Conservation (phyloP, 768 basidiomycete species). For the Boletus barrowsii region DNA sequence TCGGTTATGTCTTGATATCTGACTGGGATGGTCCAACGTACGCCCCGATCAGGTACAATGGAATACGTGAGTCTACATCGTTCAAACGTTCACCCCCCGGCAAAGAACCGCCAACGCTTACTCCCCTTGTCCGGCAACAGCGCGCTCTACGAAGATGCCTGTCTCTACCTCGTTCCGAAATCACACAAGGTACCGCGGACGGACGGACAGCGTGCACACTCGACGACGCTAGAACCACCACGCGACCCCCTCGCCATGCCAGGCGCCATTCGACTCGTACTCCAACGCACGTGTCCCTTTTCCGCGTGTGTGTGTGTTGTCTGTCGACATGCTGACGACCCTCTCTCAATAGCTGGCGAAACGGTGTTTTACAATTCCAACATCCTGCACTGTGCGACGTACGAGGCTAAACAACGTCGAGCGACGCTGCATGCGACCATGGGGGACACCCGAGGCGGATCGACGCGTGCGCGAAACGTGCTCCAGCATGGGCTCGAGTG, state of each 20-base stretch:
- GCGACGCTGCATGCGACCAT: conserved; percentile 71
- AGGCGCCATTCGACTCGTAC: conserved; percentile 50
- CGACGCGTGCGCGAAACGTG: conserved; percentile 63
- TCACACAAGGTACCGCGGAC: conserved; percentile 61
- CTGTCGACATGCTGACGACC: not conserved
- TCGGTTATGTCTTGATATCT: too few relatives aligned
- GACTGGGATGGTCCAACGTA: not conserved
- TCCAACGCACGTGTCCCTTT: conserved; percentile 46
- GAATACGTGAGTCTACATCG: conserved; percentile 58
- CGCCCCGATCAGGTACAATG: conserved; percentile 58
- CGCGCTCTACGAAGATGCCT: conserved; percentile 64
- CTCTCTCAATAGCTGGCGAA: conserved; percentile 49
- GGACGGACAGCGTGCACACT: conserved; percentile 53
- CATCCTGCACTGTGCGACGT: conserved; percentile 71
- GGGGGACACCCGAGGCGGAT: conserved; percentile 61
- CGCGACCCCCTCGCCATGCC: conserved; percentile 67
- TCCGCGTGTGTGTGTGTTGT: too few relatives aligned
- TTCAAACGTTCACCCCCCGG: too few relatives aligned
- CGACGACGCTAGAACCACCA: conserved; percentile 49
- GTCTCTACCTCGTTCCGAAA: conserved; percentile 67
- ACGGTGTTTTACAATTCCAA: conserved; percentile 81
- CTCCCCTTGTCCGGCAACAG: conserved; percentile 30
- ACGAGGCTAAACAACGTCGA: conserved; percentile 46
- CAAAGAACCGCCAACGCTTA: not conserved
- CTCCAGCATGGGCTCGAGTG: conserved; percentile 71